Percentiles rank a stretch among this genome's conserved stretches.
phyloP scores from a whole-genome alignment of 176 grass and related monocot genomes.

The Triticum timopheevii region DNA sequence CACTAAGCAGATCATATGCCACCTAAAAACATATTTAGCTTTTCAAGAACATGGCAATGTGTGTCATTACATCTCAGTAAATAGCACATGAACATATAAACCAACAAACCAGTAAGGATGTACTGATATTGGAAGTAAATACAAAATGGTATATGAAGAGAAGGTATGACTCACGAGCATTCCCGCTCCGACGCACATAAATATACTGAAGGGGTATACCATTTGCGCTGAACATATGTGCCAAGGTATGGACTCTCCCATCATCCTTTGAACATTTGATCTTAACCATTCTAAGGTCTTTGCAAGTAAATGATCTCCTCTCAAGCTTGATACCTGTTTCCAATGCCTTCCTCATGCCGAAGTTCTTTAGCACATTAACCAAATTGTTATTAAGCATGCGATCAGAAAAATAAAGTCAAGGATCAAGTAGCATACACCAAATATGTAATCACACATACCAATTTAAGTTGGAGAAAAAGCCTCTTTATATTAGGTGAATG shows the following conservation, averaged over 20 bases:
- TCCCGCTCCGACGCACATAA: conserved; percentile 12
- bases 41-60: background rate
- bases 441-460: conserved; percentile 13
- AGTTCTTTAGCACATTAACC: background rate
- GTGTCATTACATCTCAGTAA: background rate
- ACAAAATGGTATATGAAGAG: background rate
- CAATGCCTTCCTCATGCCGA: background rate
- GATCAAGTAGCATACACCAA: background rate
- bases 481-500: conserved; percentile 20
- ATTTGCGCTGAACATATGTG: conserved; percentile 16
- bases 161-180: background rate
- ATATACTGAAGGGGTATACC: background rate
- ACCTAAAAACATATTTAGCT: background rate
- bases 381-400: background rate
- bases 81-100: background rate
- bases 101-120: background rate
- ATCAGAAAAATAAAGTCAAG: background rate
- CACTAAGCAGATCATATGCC: background rate
- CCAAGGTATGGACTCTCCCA: background rate
- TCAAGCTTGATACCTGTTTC: background rate
- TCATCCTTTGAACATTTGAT: conserved; percentile 28
- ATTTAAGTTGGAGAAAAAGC: conserved; percentile 22
- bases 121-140: background rate
- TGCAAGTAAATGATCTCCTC: conserved; percentile 15
- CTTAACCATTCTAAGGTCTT: conserved; percentile 18